These are phyloP conservation scores for Blastobotrys chiropterorum DNA, from an alignment of 805 yeast species.

Conservation along the genomic window DNA sequence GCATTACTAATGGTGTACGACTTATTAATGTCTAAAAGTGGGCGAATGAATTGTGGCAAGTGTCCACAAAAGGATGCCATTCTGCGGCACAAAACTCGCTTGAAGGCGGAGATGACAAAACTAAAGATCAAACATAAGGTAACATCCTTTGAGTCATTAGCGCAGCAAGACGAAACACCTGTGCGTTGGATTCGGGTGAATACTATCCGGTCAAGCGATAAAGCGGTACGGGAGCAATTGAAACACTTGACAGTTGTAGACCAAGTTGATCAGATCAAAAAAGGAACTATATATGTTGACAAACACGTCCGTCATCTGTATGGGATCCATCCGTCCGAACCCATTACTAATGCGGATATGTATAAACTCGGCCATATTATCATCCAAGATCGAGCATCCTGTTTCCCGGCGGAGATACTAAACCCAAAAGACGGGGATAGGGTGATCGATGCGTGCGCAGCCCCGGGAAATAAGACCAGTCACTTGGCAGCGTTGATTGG, in stretches of 20 bases:
- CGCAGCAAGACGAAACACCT: slow-evolving; percentile 29
- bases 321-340: slow-evolving; percentile 76
- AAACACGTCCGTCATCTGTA: slow-evolving; percentile 65
- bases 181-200: slow-evolving; percentile 54
- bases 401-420: slow-evolving; percentile 87
- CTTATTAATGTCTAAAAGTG: slow-evolving; percentile 62
- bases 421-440: slow-evolving; percentile 53
- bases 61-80: slow-evolving; percentile 79
- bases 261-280: slow-evolving; percentile 29
- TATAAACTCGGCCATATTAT: slow-evolving; percentile 74
- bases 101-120: slow-evolving; percentile 75
- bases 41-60: slow-evolving; percentile 84
- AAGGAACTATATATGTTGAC: slow-evolving; percentile 59
- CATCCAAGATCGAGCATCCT: slow-evolving; percentile 94
- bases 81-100: slow-evolving; percentile 68
- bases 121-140: slow-evolving; percentile 70
- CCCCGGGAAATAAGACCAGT: slow-evolving; percentile 97
- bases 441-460: slow-evolving; percentile 91
- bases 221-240: not conserved
- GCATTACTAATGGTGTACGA: slow-evolving; percentile 73
- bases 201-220: slow-evolving; percentile 33
- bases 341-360: slow-evolving; percentile 57
- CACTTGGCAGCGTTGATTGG: slow-evolving; percentile 69
- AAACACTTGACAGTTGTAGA: slow-evolving; percentile 34
- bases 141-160: slow-evolving; percentile 44